Evolutionary conservation across 2,329 filamentous ascomycete genomes (phyloP).

Genomic region (Rhytidhysteron rufulum): DNA sequence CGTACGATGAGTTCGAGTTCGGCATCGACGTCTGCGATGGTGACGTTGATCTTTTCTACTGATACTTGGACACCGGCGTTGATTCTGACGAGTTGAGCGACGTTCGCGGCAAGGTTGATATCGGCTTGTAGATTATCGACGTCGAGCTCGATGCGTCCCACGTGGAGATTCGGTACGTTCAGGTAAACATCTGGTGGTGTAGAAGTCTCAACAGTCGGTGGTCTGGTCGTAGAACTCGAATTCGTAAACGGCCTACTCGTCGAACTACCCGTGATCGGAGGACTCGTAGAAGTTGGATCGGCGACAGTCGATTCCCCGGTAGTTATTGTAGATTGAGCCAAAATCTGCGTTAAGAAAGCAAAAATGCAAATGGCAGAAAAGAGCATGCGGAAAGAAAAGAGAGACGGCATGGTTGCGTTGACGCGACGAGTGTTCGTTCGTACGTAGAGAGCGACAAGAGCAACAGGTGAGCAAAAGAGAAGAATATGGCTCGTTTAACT

Average conservation of each 20-base stretch:
- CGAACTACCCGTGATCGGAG: slow-evolving; percentile 28
- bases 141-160: slow-evolving; percentile 56
- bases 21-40: slow-evolving; percentile 57
- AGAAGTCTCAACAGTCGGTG: slow-evolving; percentile 39
- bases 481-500: too few species aligned
- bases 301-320: slow-evolving; percentile 31
- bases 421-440: too few species aligned
- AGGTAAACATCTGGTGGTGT: slow-evolving; percentile 56
- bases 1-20: slow-evolving; percentile 58
- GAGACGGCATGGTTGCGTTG: too few species aligned
- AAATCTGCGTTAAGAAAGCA: too few species aligned
- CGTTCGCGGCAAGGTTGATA: slow-evolving; percentile 58
- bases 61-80: slow-evolving; percentile 58
- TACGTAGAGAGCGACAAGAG: too few species aligned
- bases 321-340: slow-evolving; percentile 19
- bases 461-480: too few species aligned
- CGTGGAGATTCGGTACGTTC: slow-evolving; percentile 55
- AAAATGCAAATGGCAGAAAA: too few species aligned
- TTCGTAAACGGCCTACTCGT: slow-evolving; percentile 55
- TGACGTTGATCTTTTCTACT: slow-evolving; percentile 54
- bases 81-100: slow-evolving; percentile 56
- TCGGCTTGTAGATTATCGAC: slow-evolving; percentile 60
- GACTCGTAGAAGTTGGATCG: slow-evolving; percentile 29
- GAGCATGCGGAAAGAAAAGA: too few species aligned
- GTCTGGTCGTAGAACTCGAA: slow-evolving; percentile 47